phyloP scores from a whole-genome alignment of 352 stramenopile species.

The Globisporangium yorkense region DNA sequence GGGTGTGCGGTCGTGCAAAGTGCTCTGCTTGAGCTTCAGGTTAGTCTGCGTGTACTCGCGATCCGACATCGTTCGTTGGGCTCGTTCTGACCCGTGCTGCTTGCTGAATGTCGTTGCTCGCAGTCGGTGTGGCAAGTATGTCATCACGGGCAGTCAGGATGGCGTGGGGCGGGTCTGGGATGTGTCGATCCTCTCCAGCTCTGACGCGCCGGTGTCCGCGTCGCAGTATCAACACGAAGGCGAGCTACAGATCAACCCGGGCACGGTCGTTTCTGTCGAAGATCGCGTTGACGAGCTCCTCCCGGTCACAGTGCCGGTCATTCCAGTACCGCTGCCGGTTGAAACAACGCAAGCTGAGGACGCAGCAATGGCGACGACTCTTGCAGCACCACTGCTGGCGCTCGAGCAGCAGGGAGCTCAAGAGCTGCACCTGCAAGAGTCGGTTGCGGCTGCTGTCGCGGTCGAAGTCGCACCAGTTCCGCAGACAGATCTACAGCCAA shows the following conservation, averaged over 20 bases:
- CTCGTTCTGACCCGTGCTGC: background rate
- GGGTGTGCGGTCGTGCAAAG: conserved; percentile 59
- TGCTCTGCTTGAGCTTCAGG: conserved; percentile 64
- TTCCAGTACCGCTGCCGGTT: background rate
- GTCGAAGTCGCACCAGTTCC: background rate
- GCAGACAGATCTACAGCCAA: conserved; percentile 6
- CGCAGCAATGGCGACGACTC: background rate
- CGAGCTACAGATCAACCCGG: conserved; percentile 22
- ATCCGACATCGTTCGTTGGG: background rate
- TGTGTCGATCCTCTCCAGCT: conserved; percentile 45
- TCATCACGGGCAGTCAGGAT: conserved; percentile 93
- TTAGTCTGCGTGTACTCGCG: background rate
- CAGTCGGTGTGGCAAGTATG: conserved; percentile 82
- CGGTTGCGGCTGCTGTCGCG: background rate
- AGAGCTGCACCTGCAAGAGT: background rate
- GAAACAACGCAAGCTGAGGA: background rate
- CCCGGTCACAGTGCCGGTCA: background rate
- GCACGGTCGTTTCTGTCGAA: background rate
- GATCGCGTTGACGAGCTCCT: background rate
- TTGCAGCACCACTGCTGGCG: background rate
- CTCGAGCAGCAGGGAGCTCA: background rate
- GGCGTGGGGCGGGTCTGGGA: conserved; percentile 90
- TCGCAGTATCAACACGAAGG: conserved; percentile 47
- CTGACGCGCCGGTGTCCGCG: conserved; percentile 38
- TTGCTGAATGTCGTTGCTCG: conserved; percentile 1